phyloP scores from a whole-genome alignment of 2,329 filamentous ascomycete genomes.

The Penicillium sp. region DNA sequence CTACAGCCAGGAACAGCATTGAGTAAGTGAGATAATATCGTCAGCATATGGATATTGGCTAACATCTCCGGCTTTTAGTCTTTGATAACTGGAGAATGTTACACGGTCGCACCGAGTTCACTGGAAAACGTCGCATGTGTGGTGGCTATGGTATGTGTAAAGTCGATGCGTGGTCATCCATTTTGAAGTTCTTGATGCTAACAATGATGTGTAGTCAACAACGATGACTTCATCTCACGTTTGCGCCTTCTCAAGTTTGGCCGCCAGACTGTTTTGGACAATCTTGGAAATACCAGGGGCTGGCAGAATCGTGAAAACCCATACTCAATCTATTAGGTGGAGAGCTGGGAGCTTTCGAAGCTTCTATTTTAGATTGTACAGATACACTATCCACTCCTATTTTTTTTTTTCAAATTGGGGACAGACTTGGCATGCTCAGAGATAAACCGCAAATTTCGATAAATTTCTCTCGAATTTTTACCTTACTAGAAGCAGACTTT shows the following conservation, averaged over 20 bases:
- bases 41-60: neutral
- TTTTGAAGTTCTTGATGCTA: neutral
- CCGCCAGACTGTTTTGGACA: conserved; percentile 41
- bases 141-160: conserved; percentile 80
- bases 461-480: neutral
- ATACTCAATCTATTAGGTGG: conserved; percentile 21
- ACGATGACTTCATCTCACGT: conserved; percentile 79
- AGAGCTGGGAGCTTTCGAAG: too few relatives aligned
- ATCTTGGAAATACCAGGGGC: conserved; percentile 35
- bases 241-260: conserved; percentile 74
- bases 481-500: neutral
- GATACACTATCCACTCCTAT: neutral
- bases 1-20: conserved; percentile 78
- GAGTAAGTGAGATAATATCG: conserved; percentile 59
- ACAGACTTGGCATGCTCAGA: neutral
- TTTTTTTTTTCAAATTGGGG: neutral
- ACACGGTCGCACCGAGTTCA: conserved; percentile 84
- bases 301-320: conserved; percentile 9
- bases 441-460: neutral
- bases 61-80: conserved; percentile 56
- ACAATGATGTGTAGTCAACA: conserved; percentile 63
- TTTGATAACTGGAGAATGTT: conserved; percentile 97
- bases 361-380: neutral
- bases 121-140: conserved; percentile 83
- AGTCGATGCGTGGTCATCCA: neutral